Evolutionary conservation across 352 stramenopile genomes (phyloP).

Genomic region (Pythium grandisporangium): DNA sequence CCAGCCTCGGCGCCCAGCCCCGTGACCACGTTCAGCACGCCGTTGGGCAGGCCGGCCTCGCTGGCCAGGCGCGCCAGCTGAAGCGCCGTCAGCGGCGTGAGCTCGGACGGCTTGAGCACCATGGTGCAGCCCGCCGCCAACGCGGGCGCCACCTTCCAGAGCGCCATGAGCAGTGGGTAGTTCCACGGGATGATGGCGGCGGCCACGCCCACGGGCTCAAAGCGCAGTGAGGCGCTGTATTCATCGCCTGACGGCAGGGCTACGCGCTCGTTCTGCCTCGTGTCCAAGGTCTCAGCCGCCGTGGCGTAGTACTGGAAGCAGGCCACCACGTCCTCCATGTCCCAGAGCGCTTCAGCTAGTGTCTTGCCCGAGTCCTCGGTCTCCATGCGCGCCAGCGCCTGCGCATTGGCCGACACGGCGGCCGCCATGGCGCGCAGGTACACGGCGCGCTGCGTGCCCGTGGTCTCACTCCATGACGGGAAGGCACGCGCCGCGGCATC

Average conservation of each 20-base stretch:
- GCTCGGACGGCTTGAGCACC: conserved; percentile 92
- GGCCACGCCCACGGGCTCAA: conserved; percentile 62
- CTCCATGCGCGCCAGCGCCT: conserved; percentile 40
- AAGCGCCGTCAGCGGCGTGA: conserved; percentile 89
- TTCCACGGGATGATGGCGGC: conserved; percentile 63
- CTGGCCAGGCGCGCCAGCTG: conserved; percentile 49
- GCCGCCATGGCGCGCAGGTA: conserved; percentile 42
- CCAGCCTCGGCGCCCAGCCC: conserved; percentile 57
- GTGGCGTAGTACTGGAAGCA: conserved; percentile 62
- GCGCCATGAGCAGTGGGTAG: conserved; percentile 51
- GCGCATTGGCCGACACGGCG: conserved; percentile 21
- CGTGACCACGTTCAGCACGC: conserved; percentile 64
- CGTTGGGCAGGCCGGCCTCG: conserved; percentile 48
- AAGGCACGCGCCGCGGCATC: conserved; percentile 34
- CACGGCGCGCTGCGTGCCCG: conserved; percentile 29
- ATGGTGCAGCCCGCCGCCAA: conserved; percentile 91
- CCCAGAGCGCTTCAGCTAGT: conserved; percentile 45
- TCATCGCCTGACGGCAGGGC: conserved; percentile 38
- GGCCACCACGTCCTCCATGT: conserved; percentile 55
- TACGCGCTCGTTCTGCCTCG: conserved; percentile 35
- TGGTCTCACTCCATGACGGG: conserved; percentile 30
- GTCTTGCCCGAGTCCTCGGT: conserved; percentile 64
- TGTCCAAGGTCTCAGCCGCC: conserved; percentile 37
- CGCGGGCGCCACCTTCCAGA: conserved; percentile 78
- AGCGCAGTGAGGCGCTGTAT: conserved; percentile 28